Conservation (phyloP, 768 basidiomycete genomes). For the Cyathus striatus region DNA sequence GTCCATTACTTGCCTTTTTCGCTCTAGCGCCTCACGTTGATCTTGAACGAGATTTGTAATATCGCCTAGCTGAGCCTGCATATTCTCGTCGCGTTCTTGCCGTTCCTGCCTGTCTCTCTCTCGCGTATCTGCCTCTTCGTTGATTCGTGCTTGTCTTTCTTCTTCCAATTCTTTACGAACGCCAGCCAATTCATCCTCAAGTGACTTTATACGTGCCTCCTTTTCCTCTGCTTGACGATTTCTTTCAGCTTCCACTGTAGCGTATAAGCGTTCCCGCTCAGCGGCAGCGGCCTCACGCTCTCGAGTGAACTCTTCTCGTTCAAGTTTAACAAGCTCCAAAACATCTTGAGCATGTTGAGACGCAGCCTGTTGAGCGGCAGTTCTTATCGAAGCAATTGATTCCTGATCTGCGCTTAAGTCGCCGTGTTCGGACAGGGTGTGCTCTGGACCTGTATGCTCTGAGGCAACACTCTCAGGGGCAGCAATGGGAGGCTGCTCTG, state of each 20-base stretch:
- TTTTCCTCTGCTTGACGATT: slow-evolving; percentile 41
- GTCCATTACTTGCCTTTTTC: slow-evolving; percentile 58
- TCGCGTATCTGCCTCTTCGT: slow-evolving; percentile 57
- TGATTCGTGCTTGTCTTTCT: slow-evolving; percentile 52
- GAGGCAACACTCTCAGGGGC: slow-evolving; percentile 3
- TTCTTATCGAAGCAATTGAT: slow-evolving; percentile 20
- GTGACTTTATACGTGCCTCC: slow-evolving; percentile 46
- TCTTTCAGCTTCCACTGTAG: slow-evolving; percentile 46
- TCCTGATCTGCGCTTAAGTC: not conserved
- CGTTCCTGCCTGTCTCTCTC: slow-evolving; percentile 56
- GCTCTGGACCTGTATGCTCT: too few relatives aligned
- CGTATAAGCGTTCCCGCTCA: slow-evolving; percentile 49
- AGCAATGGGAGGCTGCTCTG: slow-evolving; percentile 1
- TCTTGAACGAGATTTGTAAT: slow-evolving; percentile 71
- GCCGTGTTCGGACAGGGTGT: not conserved
- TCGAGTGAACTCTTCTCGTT: slow-evolving; percentile 53
- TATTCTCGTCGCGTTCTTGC: slow-evolving; percentile 53
- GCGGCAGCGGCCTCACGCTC: slow-evolving; percentile 49
- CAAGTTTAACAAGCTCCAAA: slow-evolving; percentile 49
- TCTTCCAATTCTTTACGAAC: slow-evolving; percentile 56
- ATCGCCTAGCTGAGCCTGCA: slow-evolving; percentile 60
- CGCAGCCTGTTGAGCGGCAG: slow-evolving; percentile 49
- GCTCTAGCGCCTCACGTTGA: slow-evolving; percentile 52
- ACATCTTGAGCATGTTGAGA: slow-evolving; percentile 54
- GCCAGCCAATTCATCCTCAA: slow-evolving; percentile 60